phyloP scores from a whole-genome alignment of 2,329 filamentous ascomycete species.

The Trichoderma sp. region DNA sequence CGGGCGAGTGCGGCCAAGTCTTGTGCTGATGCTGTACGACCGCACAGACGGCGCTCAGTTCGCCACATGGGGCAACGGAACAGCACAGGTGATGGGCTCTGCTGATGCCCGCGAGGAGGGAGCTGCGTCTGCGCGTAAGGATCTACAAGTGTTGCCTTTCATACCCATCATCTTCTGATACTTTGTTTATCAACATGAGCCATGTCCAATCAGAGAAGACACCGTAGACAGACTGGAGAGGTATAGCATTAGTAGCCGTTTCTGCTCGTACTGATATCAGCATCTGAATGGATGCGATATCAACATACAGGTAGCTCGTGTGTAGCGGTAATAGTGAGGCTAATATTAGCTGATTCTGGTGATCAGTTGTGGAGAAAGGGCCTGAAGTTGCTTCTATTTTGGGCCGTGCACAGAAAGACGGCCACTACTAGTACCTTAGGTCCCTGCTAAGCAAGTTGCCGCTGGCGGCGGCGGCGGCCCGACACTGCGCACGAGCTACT shows the following conservation, averaged over 20 bases:
- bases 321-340: no score
- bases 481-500: conserved; percentile 2
- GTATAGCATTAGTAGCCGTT: no score
- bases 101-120: background rate
- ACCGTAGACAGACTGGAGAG: no score
- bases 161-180: no score
- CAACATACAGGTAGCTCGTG: no score
- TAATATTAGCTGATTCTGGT: background rate
- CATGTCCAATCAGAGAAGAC: no score
- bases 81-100: background rate
- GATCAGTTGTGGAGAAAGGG: background rate
- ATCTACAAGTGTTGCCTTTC: background rate
- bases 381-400: conserved; percentile 11
- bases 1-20: background rate
- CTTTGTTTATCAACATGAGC: no score
- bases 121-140: background rate
- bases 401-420: background rate
- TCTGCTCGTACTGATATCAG: no score
- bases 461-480: conserved; percentile 19
- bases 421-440: background rate
- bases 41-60: background rate
- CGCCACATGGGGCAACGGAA: background rate
- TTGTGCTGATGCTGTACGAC: conserved; percentile 3
- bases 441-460: background rate
- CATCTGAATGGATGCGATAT: no score